Conservation (phyloP, 1,139 yeast species). For the Wickerhamiella infanticola region DNA sequence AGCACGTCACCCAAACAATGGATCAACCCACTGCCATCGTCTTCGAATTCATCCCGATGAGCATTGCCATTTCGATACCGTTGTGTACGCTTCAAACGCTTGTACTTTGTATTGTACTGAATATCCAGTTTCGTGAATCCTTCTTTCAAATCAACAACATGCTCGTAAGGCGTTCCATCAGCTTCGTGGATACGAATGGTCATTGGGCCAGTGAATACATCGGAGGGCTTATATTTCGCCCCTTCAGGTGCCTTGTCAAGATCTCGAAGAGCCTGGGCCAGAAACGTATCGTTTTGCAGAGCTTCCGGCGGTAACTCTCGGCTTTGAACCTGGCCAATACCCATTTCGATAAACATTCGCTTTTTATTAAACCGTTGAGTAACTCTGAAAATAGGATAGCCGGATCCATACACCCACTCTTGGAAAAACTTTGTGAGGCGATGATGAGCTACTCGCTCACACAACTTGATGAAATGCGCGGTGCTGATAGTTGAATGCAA, state of each 20-base stretch:
- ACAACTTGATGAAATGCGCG: constrained; percentile 72
- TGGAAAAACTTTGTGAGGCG: constrained; percentile 70
- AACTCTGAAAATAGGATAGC: constrained; percentile 76
- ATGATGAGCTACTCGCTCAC: constrained; percentile 86
- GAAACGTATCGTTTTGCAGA: constrained; percentile 27
- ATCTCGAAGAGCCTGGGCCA: constrained; percentile 27
- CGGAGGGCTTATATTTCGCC: constrained; percentile 19
- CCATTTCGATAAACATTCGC: constrained; percentile 87
- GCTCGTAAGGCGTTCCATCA: constrained; percentile 98
- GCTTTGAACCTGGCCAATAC: constrained; percentile 75
- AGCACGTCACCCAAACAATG: constrained; percentile 72
- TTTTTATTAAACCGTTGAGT: constrained; percentile 89
- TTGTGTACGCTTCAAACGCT: constrained; percentile 53
- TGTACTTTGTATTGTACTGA: constrained; percentile 84
- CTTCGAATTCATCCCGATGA: constrained; percentile 16
- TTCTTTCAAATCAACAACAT: constrained; percentile 83
- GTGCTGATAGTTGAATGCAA: constrained; percentile 68
- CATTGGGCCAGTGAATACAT: constrained; percentile 80
- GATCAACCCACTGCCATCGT: constrained; percentile 26
- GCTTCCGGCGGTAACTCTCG: constrained; percentile 34
- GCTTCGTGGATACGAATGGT: constrained; percentile 95
- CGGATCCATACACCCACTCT: constrained; percentile 87
- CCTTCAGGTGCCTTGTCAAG: constrained; percentile 16
- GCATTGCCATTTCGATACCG: constrained; percentile 26
- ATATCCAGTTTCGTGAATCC: constrained; percentile 76